These are phyloP conservation scores for Amylostereum areolatum DNA, from an alignment of 1,284 basidiomycete species.

Conservation along the genomic window DNA sequence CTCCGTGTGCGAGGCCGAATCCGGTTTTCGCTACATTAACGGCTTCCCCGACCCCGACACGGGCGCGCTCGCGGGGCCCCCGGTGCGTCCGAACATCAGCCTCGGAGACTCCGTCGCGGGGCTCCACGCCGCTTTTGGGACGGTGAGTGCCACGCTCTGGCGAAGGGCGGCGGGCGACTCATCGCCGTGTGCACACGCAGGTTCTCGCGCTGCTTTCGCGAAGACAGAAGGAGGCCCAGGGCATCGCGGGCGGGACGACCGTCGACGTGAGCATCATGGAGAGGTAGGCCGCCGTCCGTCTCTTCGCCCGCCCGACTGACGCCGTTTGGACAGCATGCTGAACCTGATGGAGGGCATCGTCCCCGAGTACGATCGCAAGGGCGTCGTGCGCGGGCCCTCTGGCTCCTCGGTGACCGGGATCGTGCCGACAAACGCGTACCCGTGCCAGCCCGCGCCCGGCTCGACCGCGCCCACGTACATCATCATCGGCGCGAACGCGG, in stretches of 20 bases:
- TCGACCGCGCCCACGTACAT: slow-evolving; percentile 44
- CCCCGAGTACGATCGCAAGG: slow-evolving; percentile 69
- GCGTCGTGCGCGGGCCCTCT: slow-evolving; percentile 62
- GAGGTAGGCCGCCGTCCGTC: too few species aligned
- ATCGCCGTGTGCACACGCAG: too few species aligned
- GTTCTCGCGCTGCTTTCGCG: slow-evolving; percentile 64
- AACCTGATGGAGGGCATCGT: slow-evolving; percentile 73
- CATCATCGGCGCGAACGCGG: slow-evolving; percentile 67
- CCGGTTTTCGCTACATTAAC: slow-evolving; percentile 68
- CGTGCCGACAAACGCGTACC: slow-evolving; percentile 68
- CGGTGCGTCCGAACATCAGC: slow-evolving; percentile 65
- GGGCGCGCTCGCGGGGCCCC: slow-evolving; percentile 50
- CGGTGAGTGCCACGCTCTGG: too few species aligned
- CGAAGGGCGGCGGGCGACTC: too few species aligned
- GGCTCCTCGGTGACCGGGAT: slow-evolving; percentile 70
- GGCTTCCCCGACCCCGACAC: slow-evolving; percentile 51
- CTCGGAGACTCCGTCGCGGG: slow-evolving; percentile 67
- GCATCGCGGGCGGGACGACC: slow-evolving; percentile 40
- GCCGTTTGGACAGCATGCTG: slow-evolving; percentile 43
- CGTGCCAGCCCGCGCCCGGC: slow-evolving; percentile 43
- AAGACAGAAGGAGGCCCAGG: slow-evolving; percentile 31
- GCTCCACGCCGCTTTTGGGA: slow-evolving; percentile 67
- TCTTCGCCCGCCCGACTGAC: background rate
- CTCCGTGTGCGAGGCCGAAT: slow-evolving; percentile 68
- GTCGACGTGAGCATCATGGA: slow-evolving; percentile 74